These are phyloP conservation scores for Wickerhamiella sergipiensis DNA, from an alignment of 805 yeast genomes.

Conservation along the genomic window DNA sequence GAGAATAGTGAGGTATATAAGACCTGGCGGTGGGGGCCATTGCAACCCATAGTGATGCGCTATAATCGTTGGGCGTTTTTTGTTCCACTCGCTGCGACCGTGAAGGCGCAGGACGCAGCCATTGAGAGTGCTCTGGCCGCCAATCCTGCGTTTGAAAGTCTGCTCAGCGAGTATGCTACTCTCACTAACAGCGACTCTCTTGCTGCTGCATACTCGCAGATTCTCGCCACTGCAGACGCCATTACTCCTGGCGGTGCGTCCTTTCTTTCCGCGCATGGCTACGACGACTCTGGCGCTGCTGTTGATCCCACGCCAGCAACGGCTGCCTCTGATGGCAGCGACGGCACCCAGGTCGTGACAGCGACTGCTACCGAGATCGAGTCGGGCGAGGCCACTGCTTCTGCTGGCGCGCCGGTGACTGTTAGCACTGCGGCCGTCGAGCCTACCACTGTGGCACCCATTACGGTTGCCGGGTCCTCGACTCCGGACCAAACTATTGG, in stretches of 20 bases:
- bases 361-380: neutral
- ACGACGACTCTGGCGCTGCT: neutral
- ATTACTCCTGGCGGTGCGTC: conserved; percentile 7
- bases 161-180: neutral
- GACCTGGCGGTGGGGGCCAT: neutral
- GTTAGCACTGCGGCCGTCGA: neutral
- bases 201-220: neutral
- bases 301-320: neutral
- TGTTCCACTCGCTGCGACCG: neutral
- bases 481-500: neutral
- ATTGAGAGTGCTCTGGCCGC: neutral
- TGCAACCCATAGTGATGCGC: neutral
- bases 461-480: conserved; percentile 4
- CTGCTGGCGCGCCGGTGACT: neutral
- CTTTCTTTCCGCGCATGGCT: neutral
- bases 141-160: neutral
- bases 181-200: neutral
- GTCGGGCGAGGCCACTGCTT: neutral
- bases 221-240: conserved; percentile 5
- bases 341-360: neutral
- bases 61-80: neutral
- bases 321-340: neutral
- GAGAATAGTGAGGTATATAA: neutral
- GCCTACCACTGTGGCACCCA: neutral
- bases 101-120: neutral